Evolutionary conservation across 768 basidiomycete species (phyloP).

Genomic region (Lactifluus pinguis): DNA sequence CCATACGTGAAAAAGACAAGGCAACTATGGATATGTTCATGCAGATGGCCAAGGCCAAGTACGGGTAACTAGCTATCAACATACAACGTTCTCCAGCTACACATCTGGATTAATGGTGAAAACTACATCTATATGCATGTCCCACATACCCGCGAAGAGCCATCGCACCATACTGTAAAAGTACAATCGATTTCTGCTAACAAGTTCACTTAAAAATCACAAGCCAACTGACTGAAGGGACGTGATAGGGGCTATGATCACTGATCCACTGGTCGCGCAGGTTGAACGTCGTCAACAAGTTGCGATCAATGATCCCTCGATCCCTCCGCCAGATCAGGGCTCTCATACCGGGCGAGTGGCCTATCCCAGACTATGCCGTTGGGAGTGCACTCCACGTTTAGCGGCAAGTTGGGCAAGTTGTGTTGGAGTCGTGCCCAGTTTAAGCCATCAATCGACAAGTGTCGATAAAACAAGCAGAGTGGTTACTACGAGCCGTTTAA

Average conservation of each 20-base stretch:
- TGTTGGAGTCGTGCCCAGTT: not conserved
- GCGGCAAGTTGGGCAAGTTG: not conserved
- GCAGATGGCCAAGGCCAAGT: constrained; percentile 79
- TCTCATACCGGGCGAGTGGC: no score
- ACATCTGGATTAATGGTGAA: no score
- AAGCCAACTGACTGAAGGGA: not conserved
- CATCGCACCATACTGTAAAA: not conserved
- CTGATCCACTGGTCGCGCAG: not conserved
- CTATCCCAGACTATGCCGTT: not conserved
- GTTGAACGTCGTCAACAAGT: not conserved
- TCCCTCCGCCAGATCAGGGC: not conserved
- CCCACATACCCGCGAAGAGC: not conserved
- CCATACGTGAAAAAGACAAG: constrained; percentile 71
- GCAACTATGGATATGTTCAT: constrained; percentile 97
- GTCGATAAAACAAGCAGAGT: no score
- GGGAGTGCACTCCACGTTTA: not conserved
- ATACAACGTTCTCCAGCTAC: not conserved
- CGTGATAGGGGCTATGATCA: not conserved
- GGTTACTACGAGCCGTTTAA: no score
- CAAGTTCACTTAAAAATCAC: not conserved
- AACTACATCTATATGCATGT: no score
- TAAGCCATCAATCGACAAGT: no score
- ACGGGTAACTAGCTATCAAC: constrained; percentile 41
- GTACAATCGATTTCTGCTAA: not conserved
- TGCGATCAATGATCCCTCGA: not conserved